Conservation (phyloP, 441 rosid species). For the Erodium trifolium region DNA sequence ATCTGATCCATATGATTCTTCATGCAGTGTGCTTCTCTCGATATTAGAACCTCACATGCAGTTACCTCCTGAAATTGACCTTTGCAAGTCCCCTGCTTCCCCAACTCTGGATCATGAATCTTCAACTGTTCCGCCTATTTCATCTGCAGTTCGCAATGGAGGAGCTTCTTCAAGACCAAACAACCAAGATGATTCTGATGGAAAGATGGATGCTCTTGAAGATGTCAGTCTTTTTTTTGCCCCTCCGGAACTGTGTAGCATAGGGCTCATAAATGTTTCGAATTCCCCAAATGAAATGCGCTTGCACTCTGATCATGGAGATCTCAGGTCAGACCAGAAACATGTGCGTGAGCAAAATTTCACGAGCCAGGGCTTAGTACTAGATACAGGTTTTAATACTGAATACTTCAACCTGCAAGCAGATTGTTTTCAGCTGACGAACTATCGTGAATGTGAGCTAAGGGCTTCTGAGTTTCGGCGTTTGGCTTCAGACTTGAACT, state of each 20-base stretch:
- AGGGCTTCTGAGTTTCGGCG: conserved; percentile 73
- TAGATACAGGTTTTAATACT: conserved; percentile 46
- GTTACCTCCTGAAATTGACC: conserved; percentile 73
- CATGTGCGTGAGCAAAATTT: conserved; percentile 28
- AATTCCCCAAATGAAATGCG: conserved; percentile 26
- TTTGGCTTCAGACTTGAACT: conserved; percentile 65
- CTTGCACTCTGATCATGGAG: conserved; percentile 27
- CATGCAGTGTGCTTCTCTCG: conserved; percentile 73
- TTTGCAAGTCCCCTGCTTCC: conserved; percentile 44
- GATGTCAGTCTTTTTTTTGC: conserved; percentile 57
- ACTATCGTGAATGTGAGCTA: conserved; percentile 61
- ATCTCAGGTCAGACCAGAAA: conserved; percentile 34
- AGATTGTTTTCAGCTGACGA: conserved; percentile 54
- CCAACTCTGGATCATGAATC: conserved; percentile 36
- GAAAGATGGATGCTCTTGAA: conserved; percentile 49
- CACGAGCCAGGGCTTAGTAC: conserved; percentile 31
- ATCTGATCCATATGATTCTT: conserved; percentile 22
- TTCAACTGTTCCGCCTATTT: conserved; percentile 21
- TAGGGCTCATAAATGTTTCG: conserved; percentile 37
- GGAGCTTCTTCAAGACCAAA: conserved; percentile 30
- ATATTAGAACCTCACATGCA: conserved; percentile 70
- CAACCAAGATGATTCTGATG: conserved; percentile 44
- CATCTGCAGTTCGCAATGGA: conserved; percentile 22
- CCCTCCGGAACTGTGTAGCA: conserved; percentile 52
- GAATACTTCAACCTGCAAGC: conserved; percentile 64